phyloP scores from a whole-genome alignment of 2,329 filamentous ascomycete genomes.

The Pseudopithomyces chartarum region DNA sequence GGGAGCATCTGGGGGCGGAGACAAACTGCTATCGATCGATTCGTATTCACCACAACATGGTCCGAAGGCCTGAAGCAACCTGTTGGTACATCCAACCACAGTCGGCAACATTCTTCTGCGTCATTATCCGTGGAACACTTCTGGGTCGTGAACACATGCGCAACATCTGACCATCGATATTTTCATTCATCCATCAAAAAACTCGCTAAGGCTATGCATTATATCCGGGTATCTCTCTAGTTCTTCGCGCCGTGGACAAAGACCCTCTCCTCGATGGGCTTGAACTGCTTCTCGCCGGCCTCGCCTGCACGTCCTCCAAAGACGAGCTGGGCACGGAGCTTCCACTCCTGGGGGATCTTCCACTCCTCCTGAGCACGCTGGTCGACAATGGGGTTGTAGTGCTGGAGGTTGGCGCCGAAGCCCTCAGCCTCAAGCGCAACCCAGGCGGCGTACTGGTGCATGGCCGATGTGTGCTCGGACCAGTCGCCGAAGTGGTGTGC shows the following conservation, averaged over 20 bases:
- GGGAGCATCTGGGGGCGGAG: no score
- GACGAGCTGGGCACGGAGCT: slow-evolving; percentile 80
- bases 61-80: no score
- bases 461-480: slow-evolving; percentile 77
- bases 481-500: slow-evolving; percentile 80
- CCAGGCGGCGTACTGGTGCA: slow-evolving; percentile 84
- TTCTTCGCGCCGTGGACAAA: slow-evolving; percentile 46
- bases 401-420: slow-evolving; percentile 86
- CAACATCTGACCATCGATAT: background rate
- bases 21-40: no score
- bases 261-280: slow-evolving; percentile 68
- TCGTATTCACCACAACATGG: no score
- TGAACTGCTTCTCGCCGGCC: slow-evolving; percentile 67
- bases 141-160: no score
- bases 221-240: slow-evolving; percentile 15
- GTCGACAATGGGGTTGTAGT: slow-evolving; percentile 90
- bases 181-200: background rate
- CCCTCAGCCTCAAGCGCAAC: slow-evolving; percentile 81
- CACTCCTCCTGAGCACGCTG: slow-evolving; percentile 70
- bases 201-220: slow-evolving; percentile 1
- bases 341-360: slow-evolving; percentile 74
- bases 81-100: no score
- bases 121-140: no score
- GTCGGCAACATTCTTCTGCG: no score
- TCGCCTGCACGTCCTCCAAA: slow-evolving; percentile 68